Conservation (phyloP, 805 yeast species). For the Yamadazyma endophytica region DNA sequence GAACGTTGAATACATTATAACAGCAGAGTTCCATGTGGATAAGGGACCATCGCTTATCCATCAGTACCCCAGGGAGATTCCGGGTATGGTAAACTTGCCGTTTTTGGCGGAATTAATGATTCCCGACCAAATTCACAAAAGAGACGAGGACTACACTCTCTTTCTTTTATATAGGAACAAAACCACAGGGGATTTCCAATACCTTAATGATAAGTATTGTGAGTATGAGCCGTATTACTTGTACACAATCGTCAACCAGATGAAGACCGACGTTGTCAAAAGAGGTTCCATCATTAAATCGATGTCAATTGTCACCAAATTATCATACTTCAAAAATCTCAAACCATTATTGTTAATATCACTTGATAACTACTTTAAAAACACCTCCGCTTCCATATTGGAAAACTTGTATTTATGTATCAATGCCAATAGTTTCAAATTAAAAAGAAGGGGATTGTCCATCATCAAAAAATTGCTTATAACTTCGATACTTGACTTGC, state of each 20-base stretch:
- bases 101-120: slow-evolving; percentile 54
- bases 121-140: slow-evolving; percentile 56
- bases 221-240: slow-evolving; percentile 46
- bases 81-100: slow-evolving; percentile 32
- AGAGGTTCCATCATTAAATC: slow-evolving; percentile 62
- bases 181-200: slow-evolving; percentile 36
- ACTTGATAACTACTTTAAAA: slow-evolving; percentile 43
- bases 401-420: slow-evolving; percentile 27
- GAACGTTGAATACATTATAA: slow-evolving; percentile 53
- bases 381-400: slow-evolving; percentile 16
- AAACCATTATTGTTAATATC: slow-evolving; percentile 55
- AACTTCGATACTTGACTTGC: slow-evolving; percentile 40
- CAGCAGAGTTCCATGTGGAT: slow-evolving; percentile 78
- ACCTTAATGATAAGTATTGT: slow-evolving; percentile 27
- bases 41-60: slow-evolving; percentile 64
- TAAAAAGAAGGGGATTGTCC: slow-evolving; percentile 17
- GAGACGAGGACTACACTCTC: slow-evolving; percentile 55
- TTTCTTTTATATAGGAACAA: slow-evolving; percentile 48
- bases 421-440: slow-evolving; percentile 26
- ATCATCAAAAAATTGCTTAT: slow-evolving; percentile 33
- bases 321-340: slow-evolving; percentile 51
- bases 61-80: slow-evolving; percentile 38
- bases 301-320: slow-evolving; percentile 53
- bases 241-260: slow-evolving; percentile 50
- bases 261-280: slow-evolving; percentile 39